Base-by-base conservation (phyloP, 805 yeast genomes). In the Candida sithepensis region DNA sequence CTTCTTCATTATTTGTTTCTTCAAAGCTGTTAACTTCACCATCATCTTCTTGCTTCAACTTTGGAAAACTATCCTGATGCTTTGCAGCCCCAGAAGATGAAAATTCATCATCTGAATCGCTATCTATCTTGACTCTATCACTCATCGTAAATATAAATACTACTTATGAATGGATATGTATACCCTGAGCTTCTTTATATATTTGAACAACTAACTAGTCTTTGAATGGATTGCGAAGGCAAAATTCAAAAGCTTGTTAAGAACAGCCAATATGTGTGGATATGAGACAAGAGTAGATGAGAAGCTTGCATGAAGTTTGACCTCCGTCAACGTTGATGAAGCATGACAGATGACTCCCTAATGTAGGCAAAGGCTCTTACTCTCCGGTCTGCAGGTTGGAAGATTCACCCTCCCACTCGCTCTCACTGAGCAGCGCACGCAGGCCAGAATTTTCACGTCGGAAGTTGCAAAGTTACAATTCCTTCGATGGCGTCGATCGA, bases 21-120 rank as follows among this genome's bases (percentile, higher is more conserved):
- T n/a, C n/a, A n/a, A n/a, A n/a, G 3, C 49, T 49, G 2, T 43
- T 51, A 13, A 45, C 58, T 14, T 49, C 67, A 26, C 58, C 66
- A 16, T 50, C 40, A 20, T 9, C 53, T n/a, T 2, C 34, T 14
- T 30, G 8, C 34, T 30, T 30, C 34, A 30, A 10, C 18, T 23
- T 13, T 13, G 22, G 19, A 14, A 2, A 13, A 19, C 19, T 18
- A 4, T 38, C 46, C 42, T 12, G 13, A 5, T 18, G 23, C 23
- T 23, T 43, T 16, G 18, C 42, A 18, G 23, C 18, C 13, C 32
- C 8, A 30, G 34, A 12, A 30, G 34, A 14, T 7, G 34, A 30
- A 30, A 6, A n/a, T 12, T 30, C 34, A 10, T 30, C 34, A 5
- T 30, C 34, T 12, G 34, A 30, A 7, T 30, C 34, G 14, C 34